Base-by-base conservation (phyloP, 139 green algal genomes). In the Closterium sp. region DNA sequence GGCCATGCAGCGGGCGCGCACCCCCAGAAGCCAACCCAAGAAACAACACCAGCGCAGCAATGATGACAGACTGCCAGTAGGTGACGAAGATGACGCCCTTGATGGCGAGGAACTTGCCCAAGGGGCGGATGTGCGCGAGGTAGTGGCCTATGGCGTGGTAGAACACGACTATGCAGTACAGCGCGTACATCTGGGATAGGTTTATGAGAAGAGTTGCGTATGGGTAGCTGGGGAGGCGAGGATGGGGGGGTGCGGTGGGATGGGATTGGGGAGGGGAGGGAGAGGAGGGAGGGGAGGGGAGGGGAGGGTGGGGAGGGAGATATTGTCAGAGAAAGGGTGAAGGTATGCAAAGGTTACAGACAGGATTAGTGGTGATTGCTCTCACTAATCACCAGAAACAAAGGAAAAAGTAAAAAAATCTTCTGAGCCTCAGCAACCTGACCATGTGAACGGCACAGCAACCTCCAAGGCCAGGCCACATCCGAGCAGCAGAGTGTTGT, bases 61-160 rank as follows among this genome's bases (percentile, higher is more conserved):
- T 90, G 21, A 91, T 11, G 28, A 96, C 10, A 42, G 97, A 96
- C 96, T 99, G 98, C 98, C 98, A 99, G 93, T 98, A 99, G 2
- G 97, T 98, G 24, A 99, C 93, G 95, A 99, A 99, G 45, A 99
- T 97, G 42, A 99, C 97, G 4, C 95, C 91, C 95, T 99, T 99
- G 92, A 99, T 96, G 38, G 98, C 45, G 30, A 98, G 88, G 91
- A 99, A 98, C 95, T 99, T 99, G 45, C 98, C 87, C 6, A 99
- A 91, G 3, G 98, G 98, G 84, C 97, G 97, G 95, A 97, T 98
- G 19, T 97, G 97, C 91, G 95, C 94, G 90, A 99, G 96, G 42
- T 98, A 95, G 88, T 98, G 97, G 88, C 97, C 95, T 3, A 97
- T 97, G 32, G 97, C 98, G 88, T 98, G 93, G 94, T 99, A 99